These are phyloP conservation scores for Blastomyces emzantsi DNA, from an alignment of 2,329 filamentous ascomycete species.

Conservation along the genomic window DNA sequence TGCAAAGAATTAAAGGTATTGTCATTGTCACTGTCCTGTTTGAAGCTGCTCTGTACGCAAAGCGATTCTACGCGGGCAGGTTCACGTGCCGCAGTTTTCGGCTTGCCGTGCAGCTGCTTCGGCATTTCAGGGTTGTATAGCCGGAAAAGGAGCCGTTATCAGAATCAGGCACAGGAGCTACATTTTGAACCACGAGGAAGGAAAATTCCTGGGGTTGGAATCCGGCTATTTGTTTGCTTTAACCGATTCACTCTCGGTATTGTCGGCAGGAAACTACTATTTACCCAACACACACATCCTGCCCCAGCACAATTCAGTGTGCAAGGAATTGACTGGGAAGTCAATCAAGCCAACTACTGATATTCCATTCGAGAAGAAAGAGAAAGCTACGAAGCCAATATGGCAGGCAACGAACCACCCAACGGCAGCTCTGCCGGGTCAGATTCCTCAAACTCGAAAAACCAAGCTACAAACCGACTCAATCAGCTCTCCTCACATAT, in stretches of 20 bases:
- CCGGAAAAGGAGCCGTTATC: background rate
- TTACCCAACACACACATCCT: background rate
- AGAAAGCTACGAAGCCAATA: conserved; percentile 4
- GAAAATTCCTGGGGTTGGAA: background rate
- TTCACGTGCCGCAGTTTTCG: no score
- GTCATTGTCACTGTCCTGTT: background rate
- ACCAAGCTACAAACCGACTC: conserved; percentile 37
- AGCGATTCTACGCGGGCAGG: background rate
- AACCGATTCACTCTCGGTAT: background rate
- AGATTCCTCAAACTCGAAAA: conserved; percentile 1
- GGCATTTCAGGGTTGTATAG: background rate
- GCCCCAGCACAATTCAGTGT: background rate
- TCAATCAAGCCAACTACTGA: background rate
- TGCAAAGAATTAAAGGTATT: background rate
- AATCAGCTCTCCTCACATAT: conserved; percentile 42
- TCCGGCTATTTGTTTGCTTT: background rate
- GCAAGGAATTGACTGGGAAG: background rate
- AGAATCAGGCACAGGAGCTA: background rate
- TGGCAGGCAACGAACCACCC: conserved; percentile 10
- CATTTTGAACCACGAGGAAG: background rate
- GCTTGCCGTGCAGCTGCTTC: background rate
- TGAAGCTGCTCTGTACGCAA: background rate
- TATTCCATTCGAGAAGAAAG: background rate
- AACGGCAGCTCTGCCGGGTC: conserved; percentile 2
- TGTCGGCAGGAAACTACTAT: background rate